Evolutionary conservation across 768 basidiomycete genomes (phyloP).

Genomic region (Pleurotus platypus): DNA sequence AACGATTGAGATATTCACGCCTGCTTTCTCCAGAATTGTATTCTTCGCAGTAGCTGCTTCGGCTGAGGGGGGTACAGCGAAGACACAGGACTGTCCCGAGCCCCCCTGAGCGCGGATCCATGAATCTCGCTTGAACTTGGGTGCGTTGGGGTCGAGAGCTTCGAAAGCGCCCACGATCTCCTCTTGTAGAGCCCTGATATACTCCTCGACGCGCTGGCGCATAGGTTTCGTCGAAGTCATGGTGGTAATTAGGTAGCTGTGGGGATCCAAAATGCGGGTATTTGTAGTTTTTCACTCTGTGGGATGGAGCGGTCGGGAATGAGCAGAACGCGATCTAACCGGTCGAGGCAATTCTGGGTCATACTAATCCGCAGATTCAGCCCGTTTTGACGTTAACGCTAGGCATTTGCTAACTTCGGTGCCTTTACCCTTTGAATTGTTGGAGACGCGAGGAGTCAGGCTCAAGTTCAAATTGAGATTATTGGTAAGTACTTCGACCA

Average conservation of each 20-base stretch:
- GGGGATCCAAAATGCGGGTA: neutral
- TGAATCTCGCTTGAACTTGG: constrained; percentile 75
- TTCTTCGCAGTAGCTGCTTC: constrained; percentile 25
- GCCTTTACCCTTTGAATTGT: too few relatives aligned
- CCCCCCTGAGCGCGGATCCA: constrained; percentile 77
- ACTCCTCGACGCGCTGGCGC: constrained; percentile 75
- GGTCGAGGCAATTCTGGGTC: neutral
- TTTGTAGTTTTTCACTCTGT: neutral
- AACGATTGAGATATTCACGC: constrained; percentile 92
- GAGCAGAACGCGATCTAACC: neutral
- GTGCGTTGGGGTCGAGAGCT: constrained; percentile 66
- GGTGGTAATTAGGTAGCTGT: neutral
- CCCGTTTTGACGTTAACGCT: too few relatives aligned
- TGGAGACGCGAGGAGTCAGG: too few relatives aligned
- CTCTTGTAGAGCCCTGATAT: constrained; percentile 74
- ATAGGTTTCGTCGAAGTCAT: constrained; percentile 37
- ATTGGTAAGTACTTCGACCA: too few relatives aligned
- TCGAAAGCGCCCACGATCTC: constrained; percentile 78
- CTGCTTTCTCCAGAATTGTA: constrained; percentile 87
- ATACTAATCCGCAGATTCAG: neutral
- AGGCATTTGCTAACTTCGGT: too few relatives aligned
- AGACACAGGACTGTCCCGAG: constrained; percentile 79
- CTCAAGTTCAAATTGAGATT: too few relatives aligned
- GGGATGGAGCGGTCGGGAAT: constrained; percentile 5
- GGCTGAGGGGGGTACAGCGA: constrained; percentile 44